Base-by-base conservation (phyloP, 2,329 filamentous ascomycete genomes). In the Colletotrichum paranaense region DNA sequence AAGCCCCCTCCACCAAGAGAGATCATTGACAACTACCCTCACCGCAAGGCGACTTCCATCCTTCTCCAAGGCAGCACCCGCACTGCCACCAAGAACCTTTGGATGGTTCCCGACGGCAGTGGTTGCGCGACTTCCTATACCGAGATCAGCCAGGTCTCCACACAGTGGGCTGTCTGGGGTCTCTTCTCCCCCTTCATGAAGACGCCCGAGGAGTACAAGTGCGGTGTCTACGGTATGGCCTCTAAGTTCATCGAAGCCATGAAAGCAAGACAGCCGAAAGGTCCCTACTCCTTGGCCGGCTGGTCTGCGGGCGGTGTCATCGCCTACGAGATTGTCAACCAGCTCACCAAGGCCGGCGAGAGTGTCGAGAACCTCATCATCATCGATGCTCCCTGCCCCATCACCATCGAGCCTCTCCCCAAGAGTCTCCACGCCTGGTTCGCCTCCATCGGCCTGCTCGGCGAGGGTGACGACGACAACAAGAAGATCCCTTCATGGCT, bases 291-390 rank as follows among this genome's bases (percentile, higher is more conserved):
- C 63, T 82, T 95, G 1, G 89, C 90, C 19, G 93, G 93, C 28
- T 95, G 93, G 93, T 93, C 90, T n/a, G 93, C 92, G 1, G 93
- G 93, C 30, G 93, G 93, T 46, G 92, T 94, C 60, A 91, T 92
- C 72, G 92, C 92, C 55, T 94, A 90, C 77, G 91, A 93, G 76
- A 90, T 91, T 11, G 88, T 90, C 19, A 88, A 88, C 67, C 89
- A 92, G 75, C 85, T 94, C 19, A 86, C 86, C 71, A 86, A 87
- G 74, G 86, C 85, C 3, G 88, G 89, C 19, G 89, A 93, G 57
- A 79, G 79, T 22, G 90, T 93, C 4, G 88, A 89, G 5, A 84
- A 88, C 64, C 85, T 94, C 12, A 85, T 93, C 66, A 85, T 94
- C 65, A 89, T 94, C 62, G 92, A 94, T 78, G 86, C 91, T 0